Percentiles rank a stretch among this genome's conserved stretches.
These are phyloP conservation scores for Dichomitus squalens DNA, from an alignment of 1,284 basidiomycete species.

Conservation along the genomic window DNA sequence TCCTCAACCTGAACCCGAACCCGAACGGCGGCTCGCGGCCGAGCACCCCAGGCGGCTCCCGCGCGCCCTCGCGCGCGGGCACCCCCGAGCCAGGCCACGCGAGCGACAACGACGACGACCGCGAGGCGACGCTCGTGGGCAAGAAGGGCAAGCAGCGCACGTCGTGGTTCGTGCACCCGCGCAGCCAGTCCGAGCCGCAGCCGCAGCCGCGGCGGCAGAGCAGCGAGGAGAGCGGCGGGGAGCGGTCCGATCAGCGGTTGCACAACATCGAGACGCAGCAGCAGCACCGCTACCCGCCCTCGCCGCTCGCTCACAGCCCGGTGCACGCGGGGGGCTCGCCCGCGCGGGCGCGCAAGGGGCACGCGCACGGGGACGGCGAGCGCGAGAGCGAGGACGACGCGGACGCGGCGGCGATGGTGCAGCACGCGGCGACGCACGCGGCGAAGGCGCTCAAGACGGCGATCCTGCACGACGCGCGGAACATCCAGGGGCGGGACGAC, in stretches of 20 bases:
- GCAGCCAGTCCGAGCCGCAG: constrained; percentile 10
- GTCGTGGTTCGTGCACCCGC: constrained; percentile 8
- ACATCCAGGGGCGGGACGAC: constrained; percentile 54
- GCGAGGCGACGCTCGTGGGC: constrained; percentile 26
- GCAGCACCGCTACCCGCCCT: constrained; percentile 24
- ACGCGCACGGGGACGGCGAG: constrained; percentile 13
- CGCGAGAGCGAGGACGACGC: constrained; percentile 30
- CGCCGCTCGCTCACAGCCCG: constrained; percentile 22
- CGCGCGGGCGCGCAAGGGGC: constrained; percentile 2
- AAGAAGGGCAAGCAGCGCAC: constrained; percentile 29
- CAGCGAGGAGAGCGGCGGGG: constrained; percentile 10
- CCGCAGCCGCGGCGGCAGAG: not conserved
- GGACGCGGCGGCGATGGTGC: constrained; percentile 23
- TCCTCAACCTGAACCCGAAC: no score
- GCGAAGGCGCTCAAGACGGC: constrained; percentile 68
- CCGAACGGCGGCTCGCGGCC: constrained; percentile 7
- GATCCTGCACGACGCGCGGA: constrained; percentile 73
- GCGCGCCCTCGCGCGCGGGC: constrained; percentile 14
- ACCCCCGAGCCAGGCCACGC: constrained; percentile 28
- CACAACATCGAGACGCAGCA: constrained; percentile 14
- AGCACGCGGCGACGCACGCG: constrained; percentile 48
- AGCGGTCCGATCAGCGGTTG: constrained; percentile 10
- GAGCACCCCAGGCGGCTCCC: constrained; percentile 21
- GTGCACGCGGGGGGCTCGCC: constrained; percentile 13
- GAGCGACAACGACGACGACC: constrained; percentile 24